These are phyloP conservation scores for Magnaporthiopsis rhizophila DNA, from an alignment of 2,329 filamentous ascomycete species.

Conservation along the genomic window DNA sequence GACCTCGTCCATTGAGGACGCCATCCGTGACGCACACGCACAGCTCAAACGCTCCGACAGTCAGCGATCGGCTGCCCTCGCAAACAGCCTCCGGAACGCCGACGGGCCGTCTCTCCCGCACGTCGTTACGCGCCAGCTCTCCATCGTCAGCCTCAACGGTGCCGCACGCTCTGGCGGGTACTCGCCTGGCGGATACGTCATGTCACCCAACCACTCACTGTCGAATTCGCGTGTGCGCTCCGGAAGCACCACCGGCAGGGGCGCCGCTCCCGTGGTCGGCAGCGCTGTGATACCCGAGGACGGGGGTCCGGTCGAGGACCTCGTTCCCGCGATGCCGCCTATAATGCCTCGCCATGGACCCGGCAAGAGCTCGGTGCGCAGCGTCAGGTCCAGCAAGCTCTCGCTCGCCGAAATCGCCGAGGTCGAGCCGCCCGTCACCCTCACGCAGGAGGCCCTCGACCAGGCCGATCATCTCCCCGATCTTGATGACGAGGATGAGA, in stretches of 20 bases:
- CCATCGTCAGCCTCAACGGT: constrained; percentile 63
- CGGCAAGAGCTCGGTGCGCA: constrained; percentile 45
- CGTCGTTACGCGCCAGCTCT: constrained; percentile 31
- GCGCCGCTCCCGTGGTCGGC: constrained; percentile 12
- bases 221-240: constrained; percentile 46
- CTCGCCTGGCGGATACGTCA: constrained; percentile 59
- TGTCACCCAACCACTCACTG: constrained; percentile 58
- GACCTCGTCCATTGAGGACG: constrained; percentile 69
- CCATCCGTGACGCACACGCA: constrained; percentile 64
- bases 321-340: constrained; percentile 29
- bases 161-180: constrained; percentile 62
- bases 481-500: constrained; percentile 22
- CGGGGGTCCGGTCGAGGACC: constrained; percentile 9
- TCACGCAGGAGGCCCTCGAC: constrained; percentile 45
- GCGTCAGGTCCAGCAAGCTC: constrained; percentile 40
- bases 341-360: constrained; percentile 43
- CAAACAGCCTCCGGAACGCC: constrained; percentile 30
- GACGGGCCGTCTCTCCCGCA: constrained; percentile 19
- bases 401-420: constrained; percentile 51
- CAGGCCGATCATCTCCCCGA: constrained; percentile 38
- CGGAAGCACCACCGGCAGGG: constrained; percentile 42
- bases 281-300: constrained; percentile 15
- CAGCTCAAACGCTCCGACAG: constrained; percentile 65
- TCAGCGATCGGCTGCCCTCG: constrained; percentile 54
- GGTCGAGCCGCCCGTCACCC: constrained; percentile 39